Evolutionary conservation across 2,329 filamentous ascomycete species (phyloP).

Genomic region (Cadophora sp.): DNA sequence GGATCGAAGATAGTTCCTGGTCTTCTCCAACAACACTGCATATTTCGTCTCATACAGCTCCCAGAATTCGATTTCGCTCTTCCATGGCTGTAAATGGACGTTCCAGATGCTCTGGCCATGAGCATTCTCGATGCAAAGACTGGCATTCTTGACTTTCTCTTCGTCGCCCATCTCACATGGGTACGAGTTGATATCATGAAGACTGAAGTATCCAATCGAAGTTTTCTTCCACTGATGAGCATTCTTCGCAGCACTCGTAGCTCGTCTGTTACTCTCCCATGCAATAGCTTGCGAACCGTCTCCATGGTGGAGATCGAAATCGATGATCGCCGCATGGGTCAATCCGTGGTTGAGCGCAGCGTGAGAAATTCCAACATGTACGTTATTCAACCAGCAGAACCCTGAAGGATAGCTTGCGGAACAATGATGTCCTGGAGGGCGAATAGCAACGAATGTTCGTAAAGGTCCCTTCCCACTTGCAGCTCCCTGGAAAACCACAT

Average conservation of each 20-base stretch:
- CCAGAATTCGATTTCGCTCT: slow-evolving; percentile 86
- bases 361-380: slow-evolving; percentile 95
- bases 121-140: slow-evolving; percentile 90
- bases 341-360: slow-evolving; percentile 82
- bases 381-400: slow-evolving; percentile 99
- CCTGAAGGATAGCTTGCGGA: slow-evolving; percentile 88
- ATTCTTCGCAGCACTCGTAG: slow-evolving; percentile 69
- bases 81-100: slow-evolving; percentile 90
- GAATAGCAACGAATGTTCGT: slow-evolving; percentile 88
- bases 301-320: slow-evolving; percentile 91
- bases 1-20: slow-evolving; percentile 74
- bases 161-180: slow-evolving; percentile 94
- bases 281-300: slow-evolving; percentile 95
- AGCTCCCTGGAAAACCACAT: slow-evolving; percentile 73
- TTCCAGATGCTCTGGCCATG: slow-evolving; percentile 97
- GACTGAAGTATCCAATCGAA: slow-evolving; percentile 92
- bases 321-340: slow-evolving; percentile 73
- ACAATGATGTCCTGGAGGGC: slow-evolving; percentile 95
- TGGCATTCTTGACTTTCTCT: slow-evolving; percentile 92
- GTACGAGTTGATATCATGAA: slow-evolving; percentile 98
- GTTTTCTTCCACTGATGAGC: slow-evolving; percentile 80
- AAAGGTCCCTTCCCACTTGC: slow-evolving; percentile 60
- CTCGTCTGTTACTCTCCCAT: slow-evolving; percentile 85
- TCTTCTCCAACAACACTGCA: slow-evolving; percentile 77
- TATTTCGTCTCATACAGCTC: slow-evolving; percentile 83